phyloP scores from a whole-genome alignment of 768 basidiomycete genomes.

The Cantharellus cinnabarinus region DNA sequence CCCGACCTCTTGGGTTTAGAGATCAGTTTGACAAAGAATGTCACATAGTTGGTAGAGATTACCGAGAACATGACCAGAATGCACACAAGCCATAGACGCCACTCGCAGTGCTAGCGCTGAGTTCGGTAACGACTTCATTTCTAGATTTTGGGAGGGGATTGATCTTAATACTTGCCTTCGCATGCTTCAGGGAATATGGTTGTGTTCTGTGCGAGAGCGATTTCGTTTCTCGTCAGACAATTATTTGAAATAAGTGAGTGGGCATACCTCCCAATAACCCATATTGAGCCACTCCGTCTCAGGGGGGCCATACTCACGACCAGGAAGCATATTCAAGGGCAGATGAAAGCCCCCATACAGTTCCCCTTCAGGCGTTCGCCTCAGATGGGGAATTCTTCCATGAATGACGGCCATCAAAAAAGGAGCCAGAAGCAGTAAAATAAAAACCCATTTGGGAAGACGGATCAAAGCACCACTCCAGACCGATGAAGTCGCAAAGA shows the following conservation, averaged over 20 bases:
- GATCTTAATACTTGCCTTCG: conserved; percentile 23
- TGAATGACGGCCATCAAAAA: too few species aligned
- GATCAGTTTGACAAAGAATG: background rate
- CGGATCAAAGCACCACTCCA: too few species aligned
- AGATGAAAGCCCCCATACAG: background rate
- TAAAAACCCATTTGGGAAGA: too few species aligned
- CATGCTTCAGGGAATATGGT: conserved; percentile 36
- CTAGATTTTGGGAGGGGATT: background rate
- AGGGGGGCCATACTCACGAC: conserved; percentile 13
- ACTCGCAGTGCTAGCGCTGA: conserved; percentile 35
- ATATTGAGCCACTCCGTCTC: conserved; percentile 51
- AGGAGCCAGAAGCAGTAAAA: too few species aligned
- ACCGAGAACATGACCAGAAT: background rate
- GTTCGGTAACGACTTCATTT: background rate
- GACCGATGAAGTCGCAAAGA: too few species aligned
- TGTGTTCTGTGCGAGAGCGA: conserved; percentile 20
- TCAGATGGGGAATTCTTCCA: too few species aligned
- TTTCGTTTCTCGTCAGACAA: background rate
- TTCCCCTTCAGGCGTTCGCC: background rate
- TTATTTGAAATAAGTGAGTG: background rate
- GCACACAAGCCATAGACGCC: conserved; percentile 19
- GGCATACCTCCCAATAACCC: conserved; percentile 43
- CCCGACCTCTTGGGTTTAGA: conserved; percentile 31
- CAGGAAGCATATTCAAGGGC: background rate
- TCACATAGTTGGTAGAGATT: background rate